Conservation (phyloP, 202 grass and related monocot species). For the Carex sylvatica region DNA sequence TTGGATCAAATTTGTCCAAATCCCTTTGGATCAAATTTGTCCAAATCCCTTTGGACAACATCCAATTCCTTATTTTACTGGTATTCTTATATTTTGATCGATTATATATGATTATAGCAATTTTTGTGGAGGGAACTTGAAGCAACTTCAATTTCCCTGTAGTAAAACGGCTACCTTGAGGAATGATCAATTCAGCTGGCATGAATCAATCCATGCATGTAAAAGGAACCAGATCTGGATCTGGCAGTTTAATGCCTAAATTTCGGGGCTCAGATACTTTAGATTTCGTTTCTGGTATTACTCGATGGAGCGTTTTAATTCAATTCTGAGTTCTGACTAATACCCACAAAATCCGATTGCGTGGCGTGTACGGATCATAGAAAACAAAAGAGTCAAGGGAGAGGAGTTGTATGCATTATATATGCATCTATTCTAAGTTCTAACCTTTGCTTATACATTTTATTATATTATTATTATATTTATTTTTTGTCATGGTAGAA, state of each 20-base stretch:
- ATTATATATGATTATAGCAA: too few species aligned
- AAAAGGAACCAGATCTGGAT: slow-evolving; percentile 2
- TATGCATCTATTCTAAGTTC: slow-evolving; percentile 22
- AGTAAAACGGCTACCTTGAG: too few species aligned
- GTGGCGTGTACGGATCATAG: slow-evolving; percentile 22
- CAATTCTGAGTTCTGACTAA: slow-evolving; percentile 1
- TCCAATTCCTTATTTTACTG: too few species aligned
- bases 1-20: too few species aligned
- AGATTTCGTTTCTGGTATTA: slow-evolving; percentile 5
- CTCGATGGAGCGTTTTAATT: neutral
- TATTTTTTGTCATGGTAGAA: slow-evolving; percentile 19
- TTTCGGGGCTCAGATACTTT: neutral
- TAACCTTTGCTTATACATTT: slow-evolving; percentile 24
- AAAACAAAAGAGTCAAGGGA: slow-evolving; percentile 26
- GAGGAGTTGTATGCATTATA: neutral
- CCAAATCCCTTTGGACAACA: too few species aligned
- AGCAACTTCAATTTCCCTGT: too few species aligned
- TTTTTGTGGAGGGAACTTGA: too few species aligned
- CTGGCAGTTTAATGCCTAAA: slow-evolving; percentile 10
- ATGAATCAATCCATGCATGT: neutral
- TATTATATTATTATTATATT: slow-evolving; percentile 21
- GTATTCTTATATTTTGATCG: too few species aligned
- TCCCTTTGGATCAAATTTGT: too few species aligned
- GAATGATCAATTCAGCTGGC: neutral
- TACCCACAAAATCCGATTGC: slow-evolving; percentile 14